Evolutionary conservation across 83 land plant genomes (phyloP).

Genomic region (Larix sibirica): DNA sequence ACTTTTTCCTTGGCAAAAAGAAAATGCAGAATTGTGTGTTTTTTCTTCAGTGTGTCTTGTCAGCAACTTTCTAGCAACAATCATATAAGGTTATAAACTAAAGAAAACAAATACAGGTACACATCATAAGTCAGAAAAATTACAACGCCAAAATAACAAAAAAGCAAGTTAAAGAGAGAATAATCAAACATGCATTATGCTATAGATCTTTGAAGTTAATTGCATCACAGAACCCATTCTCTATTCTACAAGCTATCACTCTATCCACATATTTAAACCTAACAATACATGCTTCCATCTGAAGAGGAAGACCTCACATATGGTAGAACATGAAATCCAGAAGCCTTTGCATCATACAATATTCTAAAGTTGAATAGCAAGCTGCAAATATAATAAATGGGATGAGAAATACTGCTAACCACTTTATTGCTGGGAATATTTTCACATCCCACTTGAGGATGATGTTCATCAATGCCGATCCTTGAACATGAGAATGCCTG

Average conservation of each 20-base stretch:
- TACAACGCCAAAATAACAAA: neutral
- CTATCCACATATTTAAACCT: no score
- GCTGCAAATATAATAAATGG: neutral
- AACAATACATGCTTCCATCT: neutral
- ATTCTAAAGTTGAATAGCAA: neutral
- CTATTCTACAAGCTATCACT: neutral
- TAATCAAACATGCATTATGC: neutral
- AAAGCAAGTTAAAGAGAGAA: neutral
- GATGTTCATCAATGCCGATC: neutral
- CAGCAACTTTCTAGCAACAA: neutral
- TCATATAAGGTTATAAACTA: neutral
- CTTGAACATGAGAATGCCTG: slow-evolving; percentile 9
- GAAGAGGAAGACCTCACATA: neutral
- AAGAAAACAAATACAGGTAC: neutral
- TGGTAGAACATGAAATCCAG: neutral
- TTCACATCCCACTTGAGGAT: neutral
- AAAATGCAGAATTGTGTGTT: neutral
- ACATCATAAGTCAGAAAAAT: neutral
- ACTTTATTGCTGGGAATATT: neutral
- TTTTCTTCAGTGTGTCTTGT: neutral
- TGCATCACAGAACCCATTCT: slow-evolving; percentile 7
- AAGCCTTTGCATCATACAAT: neutral
- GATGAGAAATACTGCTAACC: neutral
- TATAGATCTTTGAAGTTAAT: neutral
- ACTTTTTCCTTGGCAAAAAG: neutral